Conservation (phyloP, 2,329 filamentous ascomycete species). For the Alternaria atra region DNA sequence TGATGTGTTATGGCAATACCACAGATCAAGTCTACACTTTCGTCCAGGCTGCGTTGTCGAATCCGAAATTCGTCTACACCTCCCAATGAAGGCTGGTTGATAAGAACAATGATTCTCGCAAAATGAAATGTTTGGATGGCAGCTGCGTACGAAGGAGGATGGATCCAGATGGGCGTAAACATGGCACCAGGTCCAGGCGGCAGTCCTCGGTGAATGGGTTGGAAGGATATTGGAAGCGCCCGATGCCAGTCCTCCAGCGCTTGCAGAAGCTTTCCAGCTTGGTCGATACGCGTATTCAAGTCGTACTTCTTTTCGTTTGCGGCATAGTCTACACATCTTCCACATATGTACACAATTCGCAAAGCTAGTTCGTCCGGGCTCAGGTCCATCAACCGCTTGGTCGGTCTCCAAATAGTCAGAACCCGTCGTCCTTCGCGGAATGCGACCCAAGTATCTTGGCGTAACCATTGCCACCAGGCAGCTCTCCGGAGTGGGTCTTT, state of each 20-base stretch:
- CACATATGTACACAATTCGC: conserved; percentile 64
- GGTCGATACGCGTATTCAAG: conserved; percentile 56
- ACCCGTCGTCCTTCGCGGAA: conserved; percentile 66
- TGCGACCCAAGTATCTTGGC: conserved; percentile 72
- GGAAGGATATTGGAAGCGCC: conserved; percentile 57
- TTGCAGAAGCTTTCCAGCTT: conserved; percentile 57
- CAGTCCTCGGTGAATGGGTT: conserved; percentile 50
- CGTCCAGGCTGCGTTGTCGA: conserved; percentile 56
- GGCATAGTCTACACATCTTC: conserved; percentile 67
- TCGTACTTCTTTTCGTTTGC: conserved; percentile 61
- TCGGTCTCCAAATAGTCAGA: conserved; percentile 67
- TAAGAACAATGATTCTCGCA: conserved; percentile 62
- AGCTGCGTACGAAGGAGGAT: conserved; percentile 49
- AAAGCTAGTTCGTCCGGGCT: conserved; percentile 64
- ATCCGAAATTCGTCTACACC: conserved; percentile 60
- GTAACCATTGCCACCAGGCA: conserved; percentile 72
- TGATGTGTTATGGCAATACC: conserved; percentile 59
- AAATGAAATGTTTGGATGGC: conserved; percentile 64
- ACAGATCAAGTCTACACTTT: conserved; percentile 60
- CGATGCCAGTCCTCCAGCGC: conserved; percentile 62
- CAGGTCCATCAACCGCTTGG: conserved; percentile 58
- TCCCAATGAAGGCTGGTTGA: conserved; percentile 62
- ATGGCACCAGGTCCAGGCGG: conserved; percentile 18
- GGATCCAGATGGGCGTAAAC: conserved; percentile 41
- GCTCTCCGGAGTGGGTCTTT: conserved; percentile 63